Evolutionary conservation across 306 rosid species (phyloP), one percentile per base, ranked within the genome.

Genomic region (Lathyrus tuberosus): DNA sequence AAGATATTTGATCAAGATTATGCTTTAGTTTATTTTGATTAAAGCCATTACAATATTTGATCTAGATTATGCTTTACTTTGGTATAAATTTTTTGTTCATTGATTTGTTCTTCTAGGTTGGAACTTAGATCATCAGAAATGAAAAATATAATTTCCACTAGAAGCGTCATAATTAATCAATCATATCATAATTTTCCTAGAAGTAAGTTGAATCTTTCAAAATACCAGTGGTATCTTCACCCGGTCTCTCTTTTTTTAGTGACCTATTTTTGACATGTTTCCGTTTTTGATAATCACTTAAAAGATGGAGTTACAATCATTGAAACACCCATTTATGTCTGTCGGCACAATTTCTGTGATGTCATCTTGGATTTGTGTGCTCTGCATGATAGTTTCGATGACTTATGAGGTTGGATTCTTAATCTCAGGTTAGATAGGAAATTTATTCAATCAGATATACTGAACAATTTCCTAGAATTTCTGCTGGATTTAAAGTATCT

Each of bases 141-240:
- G 84, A 94, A 73, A 85, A 94, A 66, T 74, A 85, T 82, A 54
- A 79, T 94, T 71, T 93, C 97, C 46, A 94, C 84, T 20, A 20
- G 22, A 20, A 20, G 22, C n/a, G 1, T 1, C 22, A 20, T 20
- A 20, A 20, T 20, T 20, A 20, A 20, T 20, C 22, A 20, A 20
- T 20, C 22, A 0, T 20, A 20, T 20, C 1, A 20, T 0, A 20
- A 20, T 20, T 20, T 20, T 20, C 22, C 22, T 1, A 20, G 22
- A 20, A 20, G 22, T 20, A 20, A 20, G 22, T 20, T 20, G 22
- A 20, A 20, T 20, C 22, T 1, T 20, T 20, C 22, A 20, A 63
- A 43, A 64, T 40, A 41, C 56, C 56, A 59, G 41, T 67, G 40
- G 52, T 33, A 31, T 59, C 17, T 12, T 38, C 24, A 3, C 54